A percentile compares a stretch with the other conserved stretches of the same genome.
phyloP scores from a whole-genome alignment of 768 basidiomycete genomes.

The Lentinus tigrinus region DNA sequence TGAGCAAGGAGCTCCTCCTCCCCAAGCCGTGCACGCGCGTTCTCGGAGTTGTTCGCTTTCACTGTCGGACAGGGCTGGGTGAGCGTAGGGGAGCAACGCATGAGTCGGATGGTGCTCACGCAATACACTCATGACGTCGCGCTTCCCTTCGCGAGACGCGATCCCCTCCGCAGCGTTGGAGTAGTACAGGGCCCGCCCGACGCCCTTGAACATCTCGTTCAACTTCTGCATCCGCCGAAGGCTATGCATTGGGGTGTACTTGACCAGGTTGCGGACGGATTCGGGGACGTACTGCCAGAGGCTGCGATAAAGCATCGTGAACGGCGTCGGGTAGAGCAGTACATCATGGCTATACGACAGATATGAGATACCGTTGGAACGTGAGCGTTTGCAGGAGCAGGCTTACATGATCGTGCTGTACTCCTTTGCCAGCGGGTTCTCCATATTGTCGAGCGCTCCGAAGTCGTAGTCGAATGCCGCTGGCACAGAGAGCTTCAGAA shows the following conservation, averaged over 20 bases:
- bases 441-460: slow-evolving; percentile 10
- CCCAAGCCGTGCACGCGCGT: slow-evolving; percentile 6
- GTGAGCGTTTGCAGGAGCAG: too few relatives aligned
- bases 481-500: background rate
- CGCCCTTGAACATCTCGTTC: slow-evolving; percentile 2
- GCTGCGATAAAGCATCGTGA: slow-evolving; percentile 15
- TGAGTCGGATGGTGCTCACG: background rate
- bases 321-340: background rate
- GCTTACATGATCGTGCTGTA: slow-evolving; percentile 21
- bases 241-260: slow-evolving; percentile 13
- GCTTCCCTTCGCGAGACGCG: background rate
- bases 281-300: slow-evolving; percentile 21
- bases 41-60: slow-evolving; percentile 19
- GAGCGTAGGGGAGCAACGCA: background rate
- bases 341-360: slow-evolving; percentile 8
- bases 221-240: slow-evolving; percentile 8
- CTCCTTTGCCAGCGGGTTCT: slow-evolving; percentile 10
- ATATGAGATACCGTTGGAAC: too few relatives aligned
- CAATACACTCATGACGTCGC: slow-evolving; percentile 22
- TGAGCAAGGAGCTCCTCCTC: slow-evolving; percentile 19
- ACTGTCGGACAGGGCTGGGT: background rate
- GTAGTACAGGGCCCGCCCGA: slow-evolving; percentile 4
- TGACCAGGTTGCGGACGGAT: slow-evolving; percentile 4
- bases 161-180: slow-evolving; percentile 1
- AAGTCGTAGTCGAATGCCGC: slow-evolving; percentile 24